These are phyloP conservation scores for Schoenoplectus tabernaemontani DNA, from an alignment of 202 grass and related monocot species.

Conservation along the genomic window DNA sequence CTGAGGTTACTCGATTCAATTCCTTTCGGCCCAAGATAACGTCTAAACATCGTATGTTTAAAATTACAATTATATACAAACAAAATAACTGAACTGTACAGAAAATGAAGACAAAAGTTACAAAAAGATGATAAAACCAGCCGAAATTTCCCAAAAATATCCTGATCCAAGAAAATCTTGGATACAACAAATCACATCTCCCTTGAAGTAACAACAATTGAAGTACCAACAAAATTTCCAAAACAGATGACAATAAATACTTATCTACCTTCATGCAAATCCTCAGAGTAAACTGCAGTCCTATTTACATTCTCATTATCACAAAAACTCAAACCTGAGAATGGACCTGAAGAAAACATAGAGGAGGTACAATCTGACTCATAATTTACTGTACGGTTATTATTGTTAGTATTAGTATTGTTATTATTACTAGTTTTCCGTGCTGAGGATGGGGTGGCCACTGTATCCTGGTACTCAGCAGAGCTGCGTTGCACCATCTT, in stretches of 20 bases:
- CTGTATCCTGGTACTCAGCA: slow-evolving; percentile 53
- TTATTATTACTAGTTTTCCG: slow-evolving; percentile 26
- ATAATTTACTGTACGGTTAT: slow-evolving; percentile 35
- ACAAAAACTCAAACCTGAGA: slow-evolving; percentile 88
- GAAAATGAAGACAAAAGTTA: background rate
- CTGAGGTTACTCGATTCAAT: too few species aligned
- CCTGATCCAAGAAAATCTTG: background rate
- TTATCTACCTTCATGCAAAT: slow-evolving; percentile 96
- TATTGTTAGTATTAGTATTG: slow-evolving; percentile 8
- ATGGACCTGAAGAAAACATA: slow-evolving; percentile 94
- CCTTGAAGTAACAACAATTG: background rate
- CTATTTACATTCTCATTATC: slow-evolving; percentile 72
- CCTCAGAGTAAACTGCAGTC: slow-evolving; percentile 71
- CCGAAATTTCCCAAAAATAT: background rate
- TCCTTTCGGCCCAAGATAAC: background rate
- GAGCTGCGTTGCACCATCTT: slow-evolving; percentile 90
- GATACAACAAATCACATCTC: slow-evolving; percentile 5
- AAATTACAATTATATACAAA: slow-evolving; percentile 6
- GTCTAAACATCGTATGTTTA: background rate
- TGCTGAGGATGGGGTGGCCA: slow-evolving; percentile 41
- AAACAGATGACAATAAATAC: background rate
- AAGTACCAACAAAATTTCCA: slow-evolving; percentile 6
- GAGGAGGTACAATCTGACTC: slow-evolving; percentile 93
- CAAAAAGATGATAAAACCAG: background rate
- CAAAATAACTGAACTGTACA: background rate